phyloP scores from a whole-genome alignment of 768 basidiomycete genomes.

The Tylopilus felleus region DNA sequence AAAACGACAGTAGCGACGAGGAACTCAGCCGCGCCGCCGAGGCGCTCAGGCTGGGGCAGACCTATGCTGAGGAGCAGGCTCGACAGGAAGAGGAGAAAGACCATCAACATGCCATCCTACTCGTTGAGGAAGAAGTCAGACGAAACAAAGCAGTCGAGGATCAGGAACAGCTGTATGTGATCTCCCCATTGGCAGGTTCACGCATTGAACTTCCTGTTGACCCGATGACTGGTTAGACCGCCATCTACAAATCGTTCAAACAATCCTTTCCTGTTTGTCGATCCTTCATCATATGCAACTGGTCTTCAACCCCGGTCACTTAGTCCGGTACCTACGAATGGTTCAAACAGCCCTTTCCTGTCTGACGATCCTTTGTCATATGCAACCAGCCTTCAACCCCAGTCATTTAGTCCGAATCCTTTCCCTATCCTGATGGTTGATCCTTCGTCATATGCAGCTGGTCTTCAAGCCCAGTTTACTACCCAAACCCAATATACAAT shows the following conservation, averaged over 20 bases:
- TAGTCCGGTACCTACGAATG: constrained; percentile 32
- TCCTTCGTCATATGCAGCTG: constrained; percentile 54
- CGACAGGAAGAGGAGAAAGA: constrained; percentile 71
- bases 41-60: constrained; percentile 81
- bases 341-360: constrained; percentile 55
- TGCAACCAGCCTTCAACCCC: constrained; percentile 59
- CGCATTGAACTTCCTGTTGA: constrained; percentile 1
- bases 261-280: constrained; percentile 60
- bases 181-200: constrained; percentile 3
- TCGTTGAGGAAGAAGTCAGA: constrained; percentile 85
- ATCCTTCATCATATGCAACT: constrained; percentile 57
- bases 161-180: constrained; percentile 66
- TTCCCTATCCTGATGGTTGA: constrained; percentile 58
- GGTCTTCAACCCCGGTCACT: constrained; percentile 68
- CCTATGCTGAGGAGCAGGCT: constrained; percentile 65
- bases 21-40: constrained; percentile 85
- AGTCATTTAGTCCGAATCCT: constrained; percentile 44
- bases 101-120: constrained; percentile 70
- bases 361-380: constrained; percentile 58
- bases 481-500: constrained; percentile 72
- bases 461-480: constrained; percentile 70
- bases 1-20: constrained; percentile 67
- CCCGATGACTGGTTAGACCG: constrained; percentile 20
- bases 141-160: constrained; percentile 71
- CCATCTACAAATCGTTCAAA: constrained; percentile 32